phyloP scores from a whole-genome alignment of 176 grass and related monocot genomes.

The Dactylis glomerata region DNA sequence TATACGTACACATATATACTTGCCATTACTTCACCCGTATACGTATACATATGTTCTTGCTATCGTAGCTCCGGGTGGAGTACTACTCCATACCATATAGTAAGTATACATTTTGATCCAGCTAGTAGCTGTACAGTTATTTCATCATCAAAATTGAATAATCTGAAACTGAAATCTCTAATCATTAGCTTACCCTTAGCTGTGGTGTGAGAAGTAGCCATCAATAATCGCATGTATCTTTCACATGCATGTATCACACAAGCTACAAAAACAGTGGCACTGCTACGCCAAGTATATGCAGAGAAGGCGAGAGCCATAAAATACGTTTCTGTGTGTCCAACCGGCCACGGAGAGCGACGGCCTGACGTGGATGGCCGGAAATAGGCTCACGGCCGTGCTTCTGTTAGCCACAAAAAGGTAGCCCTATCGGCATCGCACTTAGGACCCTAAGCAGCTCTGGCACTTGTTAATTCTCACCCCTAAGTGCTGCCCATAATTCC shows the following conservation, averaged over 20 bases:
- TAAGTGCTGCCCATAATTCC: not conserved
- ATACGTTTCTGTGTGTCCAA: not conserved
- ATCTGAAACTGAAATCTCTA: not conserved
- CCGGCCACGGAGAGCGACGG: conserved; percentile 25
- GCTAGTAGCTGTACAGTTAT: not conserved
- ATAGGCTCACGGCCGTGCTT: conserved; percentile 1
- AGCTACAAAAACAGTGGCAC: not conserved
- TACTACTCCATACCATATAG: too few species aligned
- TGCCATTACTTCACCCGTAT: too few species aligned
- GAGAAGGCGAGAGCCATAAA: not conserved
- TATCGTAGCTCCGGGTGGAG: too few species aligned
- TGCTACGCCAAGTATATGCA: not conserved
- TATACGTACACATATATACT: too few species aligned
- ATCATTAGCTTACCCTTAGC: not conserved
- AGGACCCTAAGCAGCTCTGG: not conserved
- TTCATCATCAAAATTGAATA: not conserved
- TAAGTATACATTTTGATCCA: too few species aligned
- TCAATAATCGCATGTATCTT: not conserved
- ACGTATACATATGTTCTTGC: too few species aligned
- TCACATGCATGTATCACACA: not conserved
- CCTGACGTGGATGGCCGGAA: not conserved
- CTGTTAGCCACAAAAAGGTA: not conserved
- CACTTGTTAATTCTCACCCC: not conserved
- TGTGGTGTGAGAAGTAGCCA: not conserved
- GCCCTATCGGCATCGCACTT: not conserved